phyloP scores from a whole-genome alignment of 2,329 filamentous ascomycete species.

The Colletotrichum gloeosporioides region DNA sequence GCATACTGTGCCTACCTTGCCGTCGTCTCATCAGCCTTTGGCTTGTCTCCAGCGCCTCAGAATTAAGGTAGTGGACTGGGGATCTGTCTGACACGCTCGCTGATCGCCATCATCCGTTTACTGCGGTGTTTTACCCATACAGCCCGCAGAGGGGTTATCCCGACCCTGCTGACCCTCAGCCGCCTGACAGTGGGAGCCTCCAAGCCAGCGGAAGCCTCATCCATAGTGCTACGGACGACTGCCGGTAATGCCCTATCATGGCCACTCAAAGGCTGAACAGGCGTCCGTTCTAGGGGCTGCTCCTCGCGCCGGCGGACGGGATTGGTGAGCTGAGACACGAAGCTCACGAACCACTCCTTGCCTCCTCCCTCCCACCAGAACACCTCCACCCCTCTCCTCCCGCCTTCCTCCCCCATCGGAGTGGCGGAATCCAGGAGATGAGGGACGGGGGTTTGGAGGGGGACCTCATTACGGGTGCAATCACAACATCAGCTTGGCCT shows the following conservation, averaged over 20 bases:
- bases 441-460: neutral
- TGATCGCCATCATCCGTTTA: conserved; percentile 9
- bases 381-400: neutral
- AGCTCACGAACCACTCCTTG: neutral
- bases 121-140: conserved; percentile 3
- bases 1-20: neutral
- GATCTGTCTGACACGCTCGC: neutral
- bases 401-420: conserved; percentile 7
- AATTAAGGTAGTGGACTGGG: conserved; percentile 16
- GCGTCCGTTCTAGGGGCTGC: neutral
- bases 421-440: conserved; percentile 15
- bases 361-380: neutral
- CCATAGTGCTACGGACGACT: neutral
- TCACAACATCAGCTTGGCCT: neutral
- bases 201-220: neutral
- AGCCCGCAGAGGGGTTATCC: neutral
- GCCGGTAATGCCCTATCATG: neutral
- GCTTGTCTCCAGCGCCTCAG: neutral
- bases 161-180: neutral
- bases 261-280: neutral
- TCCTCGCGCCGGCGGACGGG: neutral
- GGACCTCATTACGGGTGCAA: conserved; percentile 5
- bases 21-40: neutral
- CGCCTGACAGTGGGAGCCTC: neutral
- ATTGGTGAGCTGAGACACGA: neutral